Evolutionary conservation across 768 basidiomycete species (phyloP).

Genomic region (Chalciporus sphaerocephalus): DNA sequence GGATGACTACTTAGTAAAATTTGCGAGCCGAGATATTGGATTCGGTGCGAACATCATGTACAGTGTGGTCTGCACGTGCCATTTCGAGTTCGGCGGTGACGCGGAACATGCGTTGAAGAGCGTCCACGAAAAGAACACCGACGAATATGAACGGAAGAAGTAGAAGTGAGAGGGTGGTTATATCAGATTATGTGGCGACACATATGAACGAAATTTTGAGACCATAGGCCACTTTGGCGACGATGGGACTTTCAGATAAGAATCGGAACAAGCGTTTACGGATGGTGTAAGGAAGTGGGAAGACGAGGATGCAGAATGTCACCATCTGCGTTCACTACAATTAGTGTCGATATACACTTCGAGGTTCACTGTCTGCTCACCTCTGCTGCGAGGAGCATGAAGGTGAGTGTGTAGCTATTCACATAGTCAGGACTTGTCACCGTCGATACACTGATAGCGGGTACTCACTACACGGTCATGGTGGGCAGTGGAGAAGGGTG

Average conservation of each 20-base stretch:
- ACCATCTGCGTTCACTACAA: constrained; percentile 71
- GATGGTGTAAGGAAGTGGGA: constrained; percentile 76
- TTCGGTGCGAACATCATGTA: constrained; percentile 68
- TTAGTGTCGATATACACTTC: too few relatives aligned
- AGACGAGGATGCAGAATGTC: constrained; percentile 80
- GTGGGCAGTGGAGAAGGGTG: constrained; percentile 12
- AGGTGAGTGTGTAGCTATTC: constrained; percentile 71
- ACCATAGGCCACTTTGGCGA: constrained; percentile 85
- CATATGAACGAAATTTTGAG: constrained; percentile 95
- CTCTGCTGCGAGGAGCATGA: constrained; percentile 75
- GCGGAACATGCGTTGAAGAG: constrained; percentile 88
- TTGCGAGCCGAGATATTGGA: constrained; percentile 88
- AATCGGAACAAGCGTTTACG: constrained; percentile 69
- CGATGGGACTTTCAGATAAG: constrained; percentile 59
- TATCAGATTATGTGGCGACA: constrained; percentile 26
- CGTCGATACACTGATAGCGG: rapidly evolving
- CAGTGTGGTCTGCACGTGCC: constrained; percentile 52
- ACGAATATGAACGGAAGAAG: constrained; percentile 46
- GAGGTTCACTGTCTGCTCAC: too few relatives aligned
- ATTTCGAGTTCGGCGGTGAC: constrained; percentile 67
- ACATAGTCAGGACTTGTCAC: constrained; percentile 3
- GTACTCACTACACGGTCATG: constrained; percentile 49
- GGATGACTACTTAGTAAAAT: constrained; percentile 68
- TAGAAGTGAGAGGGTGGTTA: not conserved
- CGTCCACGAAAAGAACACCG: constrained; percentile 83